A percentile compares a stretch with the other conserved stretches of the same genome.
phyloP scores from a whole-genome alignment of 2,329 filamentous ascomycete genomes.

The Elsinoe perseae region DNA sequence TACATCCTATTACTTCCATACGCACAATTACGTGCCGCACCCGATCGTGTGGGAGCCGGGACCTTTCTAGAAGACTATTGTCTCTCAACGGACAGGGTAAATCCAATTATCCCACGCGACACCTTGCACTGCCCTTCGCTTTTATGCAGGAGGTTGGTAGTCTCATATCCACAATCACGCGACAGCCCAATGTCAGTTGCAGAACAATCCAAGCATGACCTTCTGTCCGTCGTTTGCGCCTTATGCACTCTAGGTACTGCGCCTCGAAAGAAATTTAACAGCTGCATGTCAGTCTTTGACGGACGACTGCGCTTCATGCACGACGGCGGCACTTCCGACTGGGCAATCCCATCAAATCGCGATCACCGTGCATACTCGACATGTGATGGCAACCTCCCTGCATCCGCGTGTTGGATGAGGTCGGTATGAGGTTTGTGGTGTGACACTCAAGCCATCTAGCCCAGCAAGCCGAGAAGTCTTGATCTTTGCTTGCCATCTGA shows the following conservation, averaged over 20 bases:
- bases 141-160: constrained; percentile 1
- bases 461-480: background rate
- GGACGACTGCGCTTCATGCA: background rate
- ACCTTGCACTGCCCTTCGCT: background rate
- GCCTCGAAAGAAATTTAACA: background rate
- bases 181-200: background rate
- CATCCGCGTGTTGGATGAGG: background rate
- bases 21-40: constrained; percentile 3
- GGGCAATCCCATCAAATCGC: background rate
- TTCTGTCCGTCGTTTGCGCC: background rate
- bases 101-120: background rate
- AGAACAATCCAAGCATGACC: background rate
- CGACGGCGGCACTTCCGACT: background rate
- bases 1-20: background rate
- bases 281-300: background rate
- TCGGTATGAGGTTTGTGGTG: background rate
- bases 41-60: background rate
- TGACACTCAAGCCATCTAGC: background rate
- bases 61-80: constrained; percentile 1
- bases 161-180: background rate
- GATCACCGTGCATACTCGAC: background rate
- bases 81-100: background rate
- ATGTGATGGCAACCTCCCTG: background rate
- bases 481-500: background rate
- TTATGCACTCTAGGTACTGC: background rate